A percentile compares a stretch with the other conserved stretches of the same genome.
These are phyloP conservation scores for Pseudocercospora crystallina DNA, from an alignment of 2,329 filamentous ascomycete genomes.

Conservation along the genomic window DNA sequence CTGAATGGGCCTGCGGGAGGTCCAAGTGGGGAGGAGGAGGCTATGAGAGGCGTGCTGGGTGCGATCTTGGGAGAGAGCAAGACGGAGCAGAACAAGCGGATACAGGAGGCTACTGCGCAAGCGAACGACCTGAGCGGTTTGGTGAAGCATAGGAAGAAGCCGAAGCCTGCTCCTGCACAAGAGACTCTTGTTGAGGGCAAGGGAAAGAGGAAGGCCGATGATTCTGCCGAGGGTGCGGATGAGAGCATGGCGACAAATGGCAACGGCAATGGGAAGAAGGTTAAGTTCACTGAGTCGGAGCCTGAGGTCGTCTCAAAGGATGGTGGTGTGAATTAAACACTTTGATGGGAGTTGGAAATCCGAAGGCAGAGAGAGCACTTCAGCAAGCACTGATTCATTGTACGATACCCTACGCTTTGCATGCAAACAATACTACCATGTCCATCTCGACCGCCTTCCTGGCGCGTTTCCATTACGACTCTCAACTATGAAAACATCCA, in stretches of 20 bases:
- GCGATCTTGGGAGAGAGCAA: constrained; percentile 63
- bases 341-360: too few relatives aligned
- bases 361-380: too few relatives aligned
- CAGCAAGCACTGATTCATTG: too few relatives aligned
- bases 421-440: too few relatives aligned
- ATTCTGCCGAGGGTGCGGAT: constrained; percentile 8
- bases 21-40: constrained; percentile 39
- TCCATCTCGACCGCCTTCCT: too few relatives aligned
- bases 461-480: too few relatives aligned
- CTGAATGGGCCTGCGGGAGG: constrained; percentile 49
- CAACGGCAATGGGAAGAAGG: constrained; percentile 28
- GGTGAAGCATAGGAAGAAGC: constrained; percentile 63
- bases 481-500: too few relatives aligned
- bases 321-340: background rate
- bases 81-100: constrained; percentile 60
- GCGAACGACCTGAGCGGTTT: constrained; percentile 74
- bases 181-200: constrained; percentile 25
- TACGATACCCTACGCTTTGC: too few relatives aligned
- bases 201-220: constrained; percentile 32
- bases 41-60: constrained; percentile 63
- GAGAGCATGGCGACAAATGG: background rate
- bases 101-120: constrained; percentile 70
- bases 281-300: constrained; percentile 22
- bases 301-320: constrained; percentile 1
- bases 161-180: constrained; percentile 17